These are phyloP conservation scores for Diaporthe aspalathi DNA, from an alignment of 2,329 filamentous ascomycete species.

Conservation along the genomic window DNA sequence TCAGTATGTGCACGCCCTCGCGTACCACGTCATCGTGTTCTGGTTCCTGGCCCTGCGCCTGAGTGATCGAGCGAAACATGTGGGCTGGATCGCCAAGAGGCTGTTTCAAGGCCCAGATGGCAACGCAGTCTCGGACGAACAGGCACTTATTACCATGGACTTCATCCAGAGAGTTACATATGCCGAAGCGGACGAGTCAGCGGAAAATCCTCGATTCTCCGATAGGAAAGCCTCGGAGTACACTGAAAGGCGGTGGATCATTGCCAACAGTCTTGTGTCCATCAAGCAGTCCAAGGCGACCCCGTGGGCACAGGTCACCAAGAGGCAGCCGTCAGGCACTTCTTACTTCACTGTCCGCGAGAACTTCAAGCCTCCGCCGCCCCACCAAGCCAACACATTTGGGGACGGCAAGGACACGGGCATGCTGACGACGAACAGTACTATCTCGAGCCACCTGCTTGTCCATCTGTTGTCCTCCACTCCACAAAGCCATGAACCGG, in stretches of 20 bases:
- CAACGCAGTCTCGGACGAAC: slow-evolving; percentile 84
- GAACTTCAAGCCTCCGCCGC: slow-evolving; percentile 67
- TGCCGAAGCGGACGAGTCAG: slow-evolving; percentile 84
- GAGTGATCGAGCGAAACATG: slow-evolving; percentile 83
- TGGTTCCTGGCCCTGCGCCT: slow-evolving; percentile 95
- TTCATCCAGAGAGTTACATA: slow-evolving; percentile 92
- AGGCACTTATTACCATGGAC: slow-evolving; percentile 92
- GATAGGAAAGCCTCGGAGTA: slow-evolving; percentile 73
- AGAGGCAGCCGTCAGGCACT: slow-evolving; percentile 76
- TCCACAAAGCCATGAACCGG: slow-evolving; percentile 65
- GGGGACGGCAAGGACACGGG: slow-evolving; percentile 63
- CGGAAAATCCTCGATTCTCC: slow-evolving; percentile 73
- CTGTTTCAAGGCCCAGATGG: slow-evolving; percentile 84
- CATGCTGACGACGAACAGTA: slow-evolving; percentile 65
- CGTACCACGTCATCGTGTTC: slow-evolving; percentile 95
- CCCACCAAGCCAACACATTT: slow-evolving; percentile 64
- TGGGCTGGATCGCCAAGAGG: slow-evolving; percentile 90
- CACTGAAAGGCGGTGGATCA: slow-evolving; percentile 75
- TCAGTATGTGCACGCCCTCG: slow-evolving; percentile 92
- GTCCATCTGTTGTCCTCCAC: slow-evolving; percentile 75
- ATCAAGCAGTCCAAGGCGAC: slow-evolving; percentile 76
- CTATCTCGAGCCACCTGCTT: slow-evolving; percentile 79
- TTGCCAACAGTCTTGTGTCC: slow-evolving; percentile 79
- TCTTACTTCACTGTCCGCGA: slow-evolving; percentile 70
- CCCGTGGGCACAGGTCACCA: slow-evolving; percentile 77